Evolutionary conservation across 768 basidiomycete genomes (phyloP), one percentile per base, ranked within the genome.

Genomic region (Grammothele lineata): DNA sequence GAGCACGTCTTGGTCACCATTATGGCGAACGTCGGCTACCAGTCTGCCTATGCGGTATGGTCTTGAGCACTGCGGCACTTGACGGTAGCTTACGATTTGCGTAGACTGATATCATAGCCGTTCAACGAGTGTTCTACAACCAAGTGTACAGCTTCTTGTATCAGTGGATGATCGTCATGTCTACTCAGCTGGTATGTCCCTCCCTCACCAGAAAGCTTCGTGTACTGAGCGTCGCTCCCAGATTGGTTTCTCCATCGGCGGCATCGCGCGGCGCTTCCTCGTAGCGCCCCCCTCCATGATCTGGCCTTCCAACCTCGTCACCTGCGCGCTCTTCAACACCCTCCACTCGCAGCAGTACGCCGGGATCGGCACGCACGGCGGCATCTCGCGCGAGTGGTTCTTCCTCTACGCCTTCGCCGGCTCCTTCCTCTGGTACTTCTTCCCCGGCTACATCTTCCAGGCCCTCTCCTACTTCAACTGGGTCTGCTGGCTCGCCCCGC

Each of bases 381-480:
- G 78, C 12, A 63, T 80, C 39, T 72, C 74, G 1, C 74, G 80
- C 36, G 75, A 72, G 45, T 66, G 71, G 19, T 81, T 79, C 65
- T 82, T 81, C 66, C 2, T 62, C 15, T 72, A 66, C 38, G 70
- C 59, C 5, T 76, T 72, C 57, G 1, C 58, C 3, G 71, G 58
- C 25, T 69, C 60, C 35, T 61, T 62, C 58, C 43, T 42, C 50
- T 74, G 70, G 69, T 85, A 85, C 57, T 72, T 85, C 63, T 62
- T 87, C 57, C 86, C 87, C 0, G 86, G 85, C 3, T 90, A 85
- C 62, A 67, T 87, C 47, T 88, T 87, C 75, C 72, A 75, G 57
- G 57, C 65, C 15, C 65, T 67, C 37, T 53, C 57, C 34, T 48
- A 41, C 45, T 66, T 75, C 60, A 66, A 68, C 12, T 78, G 75